phyloP scores from a whole-genome alignment of 78 protist species.

The slime mould (Dictyostelium discoideum) region DNA sequence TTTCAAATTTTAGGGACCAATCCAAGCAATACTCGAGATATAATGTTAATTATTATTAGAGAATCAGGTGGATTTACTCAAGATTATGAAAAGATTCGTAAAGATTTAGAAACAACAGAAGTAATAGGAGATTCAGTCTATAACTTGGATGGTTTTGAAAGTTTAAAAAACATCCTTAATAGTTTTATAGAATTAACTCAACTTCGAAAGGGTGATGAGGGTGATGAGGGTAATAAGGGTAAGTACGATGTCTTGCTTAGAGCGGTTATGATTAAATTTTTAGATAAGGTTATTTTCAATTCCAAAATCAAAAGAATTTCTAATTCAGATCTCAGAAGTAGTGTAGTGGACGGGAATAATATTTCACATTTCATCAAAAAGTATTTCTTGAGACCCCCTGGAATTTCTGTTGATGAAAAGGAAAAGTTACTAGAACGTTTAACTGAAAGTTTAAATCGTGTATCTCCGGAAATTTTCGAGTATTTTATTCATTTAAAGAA shows the following conservation, averaged over 20 bases:
- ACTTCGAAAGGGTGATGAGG: background rate
- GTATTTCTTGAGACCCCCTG: too few species aligned
- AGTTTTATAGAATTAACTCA: background rate
- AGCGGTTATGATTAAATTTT: too few species aligned
- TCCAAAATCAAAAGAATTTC: too few species aligned
- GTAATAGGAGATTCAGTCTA: background rate
- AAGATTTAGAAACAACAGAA: background rate
- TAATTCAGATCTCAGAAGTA: background rate
- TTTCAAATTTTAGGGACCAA: too few species aligned
- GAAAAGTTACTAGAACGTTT: too few species aligned
- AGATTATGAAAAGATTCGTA: background rate
- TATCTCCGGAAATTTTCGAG: background rate
- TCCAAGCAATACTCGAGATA: too few species aligned
- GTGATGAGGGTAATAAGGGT: too few species aligned
- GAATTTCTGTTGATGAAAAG: too few species aligned
- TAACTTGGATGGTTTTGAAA: background rate
- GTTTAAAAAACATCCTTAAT: background rate
- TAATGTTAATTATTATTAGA: too few species aligned
- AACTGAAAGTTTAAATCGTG: background rate
- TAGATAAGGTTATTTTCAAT: too few species aligned
- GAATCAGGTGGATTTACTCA: background rate
- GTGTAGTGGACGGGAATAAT: background rate
- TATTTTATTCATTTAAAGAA: too few species aligned
- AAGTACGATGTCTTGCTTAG: background rate
- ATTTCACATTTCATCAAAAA: background rate